These are phyloP conservation scores for Scenedesmus sp. DNA, from an alignment of 163 green algal genomes.

Conservation along the genomic window DNA sequence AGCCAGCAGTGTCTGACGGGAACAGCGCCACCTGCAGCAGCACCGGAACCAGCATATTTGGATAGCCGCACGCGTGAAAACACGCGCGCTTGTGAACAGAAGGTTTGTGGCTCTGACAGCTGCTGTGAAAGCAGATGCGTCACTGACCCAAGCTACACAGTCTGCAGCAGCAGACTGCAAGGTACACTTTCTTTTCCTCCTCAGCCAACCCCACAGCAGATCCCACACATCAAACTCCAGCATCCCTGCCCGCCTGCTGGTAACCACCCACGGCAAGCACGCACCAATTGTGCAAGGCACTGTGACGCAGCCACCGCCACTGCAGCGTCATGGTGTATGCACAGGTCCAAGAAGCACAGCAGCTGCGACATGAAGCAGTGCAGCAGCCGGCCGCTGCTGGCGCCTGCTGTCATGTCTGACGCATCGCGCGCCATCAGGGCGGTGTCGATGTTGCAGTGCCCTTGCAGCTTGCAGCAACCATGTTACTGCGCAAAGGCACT, in stretches of 20 bases:
- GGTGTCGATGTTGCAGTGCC: not conserved
- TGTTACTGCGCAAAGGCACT: not conserved
- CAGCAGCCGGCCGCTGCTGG: slow-evolving; percentile 58
- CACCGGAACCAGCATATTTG: not conserved
- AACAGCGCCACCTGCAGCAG: slow-evolving; percentile 59
- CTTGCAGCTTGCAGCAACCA: not conserved
- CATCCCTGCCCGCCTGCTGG: not conserved
- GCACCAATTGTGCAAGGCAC: slow-evolving; percentile 61
- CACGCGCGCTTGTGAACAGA: not conserved
- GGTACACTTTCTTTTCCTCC: too few relatives aligned
- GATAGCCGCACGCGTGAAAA: not conserved
- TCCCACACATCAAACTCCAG: not conserved
- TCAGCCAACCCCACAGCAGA: not conserved
- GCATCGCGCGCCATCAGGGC: too few relatives aligned
- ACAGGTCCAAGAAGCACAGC: slow-evolving; percentile 67
- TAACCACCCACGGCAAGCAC: not conserved
- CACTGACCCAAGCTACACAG: too few relatives aligned
- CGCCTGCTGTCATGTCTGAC: slow-evolving; percentile 51
- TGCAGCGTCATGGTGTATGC: slow-evolving; percentile 61
- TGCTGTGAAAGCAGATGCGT: too few relatives aligned
- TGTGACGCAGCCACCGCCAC: slow-evolving; percentile 62
- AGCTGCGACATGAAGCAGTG: slow-evolving; percentile 60
- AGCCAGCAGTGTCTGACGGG: slow-evolving; percentile 62
- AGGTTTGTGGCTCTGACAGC: too few relatives aligned
- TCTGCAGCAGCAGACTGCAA: too few relatives aligned